These are phyloP conservation scores for Helianthus annuus DNA, from an alignment of 129 eudicot genomes.

Conservation along the genomic window HanXRQr2.0-SUNRISE NC_035448.2:178066917-178067416, in stretches of 20 bases:
- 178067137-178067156: conserved; percentile 6
- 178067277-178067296: not conserved
- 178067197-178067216: not conserved
- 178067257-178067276: not conserved
- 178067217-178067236: conserved; percentile 37
- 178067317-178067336: not conserved
- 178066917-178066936: too few species aligned
- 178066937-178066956: too few species aligned
- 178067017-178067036: not conserved
- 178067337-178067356: conserved; percentile 67
- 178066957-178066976: too few species aligned
- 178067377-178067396: conserved; percentile 33
- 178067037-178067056: conserved; percentile 12
- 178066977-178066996: too few species aligned
- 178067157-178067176: conserved; percentile 1
- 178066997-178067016: too few species aligned
- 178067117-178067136: conserved; percentile 14
- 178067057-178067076: conserved; percentile 25
- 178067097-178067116: conserved; percentile 20
- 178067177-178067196: not conserved
- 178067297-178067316: not conserved
- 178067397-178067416: conserved; percentile 25
- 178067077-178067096: conserved; percentile 26
- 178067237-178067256: conserved; percentile 1
- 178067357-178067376: conserved; percentile 52